phyloP scores from a whole-genome alignment of 805 yeast species.

The Starmera dryadoides region DNA sequence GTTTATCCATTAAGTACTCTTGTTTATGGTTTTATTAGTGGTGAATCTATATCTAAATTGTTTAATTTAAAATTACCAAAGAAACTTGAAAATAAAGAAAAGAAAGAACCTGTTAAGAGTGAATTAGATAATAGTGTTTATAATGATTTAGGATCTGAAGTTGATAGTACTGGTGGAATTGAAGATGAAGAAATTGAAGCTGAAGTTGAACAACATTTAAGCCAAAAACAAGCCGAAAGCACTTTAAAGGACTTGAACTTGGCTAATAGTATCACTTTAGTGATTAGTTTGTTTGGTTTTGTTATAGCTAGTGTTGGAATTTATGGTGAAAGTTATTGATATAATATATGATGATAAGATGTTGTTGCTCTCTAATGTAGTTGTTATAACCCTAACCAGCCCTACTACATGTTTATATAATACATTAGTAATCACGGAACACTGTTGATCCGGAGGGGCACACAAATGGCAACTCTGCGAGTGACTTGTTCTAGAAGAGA shows the following conservation, averaged over 20 bases:
- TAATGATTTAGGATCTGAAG: slow-evolving; percentile 30
- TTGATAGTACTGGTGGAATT: slow-evolving; percentile 14
- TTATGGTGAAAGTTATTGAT: slow-evolving; percentile 38
- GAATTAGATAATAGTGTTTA: slow-evolving; percentile 39
- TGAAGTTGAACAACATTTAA: slow-evolving; percentile 35
- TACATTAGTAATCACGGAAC: too few species aligned
- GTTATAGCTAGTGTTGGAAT: slow-evolving; percentile 47
- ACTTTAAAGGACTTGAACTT: slow-evolving; percentile 27
- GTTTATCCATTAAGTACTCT: slow-evolving; percentile 16
- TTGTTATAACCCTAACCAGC: too few species aligned
- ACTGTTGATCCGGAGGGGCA: too few species aligned
- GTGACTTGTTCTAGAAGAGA: too few species aligned
- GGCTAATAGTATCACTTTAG: slow-evolving; percentile 33
- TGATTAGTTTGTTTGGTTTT: slow-evolving; percentile 37
- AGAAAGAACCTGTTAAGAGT: slow-evolving; percentile 26
- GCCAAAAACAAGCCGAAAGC: slow-evolving; percentile 27
- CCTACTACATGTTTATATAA: too few species aligned
- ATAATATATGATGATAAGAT: too few species aligned
- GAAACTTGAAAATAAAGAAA: slow-evolving; percentile 15
- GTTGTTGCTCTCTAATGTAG: too few species aligned
- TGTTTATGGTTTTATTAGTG: slow-evolving; percentile 8
- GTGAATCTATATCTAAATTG: slow-evolving; percentile 3
- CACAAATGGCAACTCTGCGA: too few species aligned
- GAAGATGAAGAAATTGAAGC: slow-evolving; percentile 29
- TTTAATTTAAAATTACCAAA: slow-evolving; percentile 3